Percentiles rank a stretch among this genome's conserved stretches.
These are phyloP conservation scores for Boletus semigastroideus DNA, from an alignment of 1,284 basidiomycete genomes.

Conservation along the genomic window DNA sequence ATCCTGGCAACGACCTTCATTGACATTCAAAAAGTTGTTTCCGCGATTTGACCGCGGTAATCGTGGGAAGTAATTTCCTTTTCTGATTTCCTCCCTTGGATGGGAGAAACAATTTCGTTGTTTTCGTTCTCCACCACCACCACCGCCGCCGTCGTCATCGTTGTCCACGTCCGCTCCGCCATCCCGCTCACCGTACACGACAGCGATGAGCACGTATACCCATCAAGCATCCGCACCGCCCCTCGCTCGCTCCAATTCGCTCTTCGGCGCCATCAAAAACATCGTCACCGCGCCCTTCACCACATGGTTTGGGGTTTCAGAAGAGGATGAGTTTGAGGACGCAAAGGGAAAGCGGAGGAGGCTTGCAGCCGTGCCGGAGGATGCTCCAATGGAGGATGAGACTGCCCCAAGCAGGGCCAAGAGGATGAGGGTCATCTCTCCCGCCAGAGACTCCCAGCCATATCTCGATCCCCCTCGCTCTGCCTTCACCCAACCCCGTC, in stretches of 20 bases:
- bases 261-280: slow-evolving; percentile 59
- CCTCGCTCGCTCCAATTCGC: slow-evolving; percentile 48
- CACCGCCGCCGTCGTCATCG: not conserved
- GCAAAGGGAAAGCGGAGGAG: slow-evolving; percentile 53
- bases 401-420: slow-evolving; percentile 40
- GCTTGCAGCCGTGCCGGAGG: slow-evolving; percentile 33
- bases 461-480: slow-evolving; percentile 59
- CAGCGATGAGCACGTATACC: slow-evolving; percentile 36
- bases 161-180: slow-evolving; percentile 10
- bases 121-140: slow-evolving; percentile 26
- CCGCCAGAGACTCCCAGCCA: slow-evolving; percentile 33
- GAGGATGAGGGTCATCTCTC: slow-evolving; percentile 56
- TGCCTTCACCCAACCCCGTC: slow-evolving; percentile 39
- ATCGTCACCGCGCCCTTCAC: slow-evolving; percentile 62
- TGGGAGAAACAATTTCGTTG: slow-evolving; percentile 23
- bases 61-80: slow-evolving; percentile 19
- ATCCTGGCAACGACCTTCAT: not conserved
- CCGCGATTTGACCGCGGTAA: not conserved
- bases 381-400: slow-evolving; percentile 31
- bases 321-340: slow-evolving; percentile 47
- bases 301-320: slow-evolving; percentile 53
- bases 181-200: slow-evolving; percentile 13
- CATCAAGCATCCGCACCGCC: slow-evolving; percentile 24
- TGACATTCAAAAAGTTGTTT: too few species aligned
- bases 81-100: slow-evolving; percentile 4